Evolutionary conservation across 352 stramenopile species (phyloP), one percentile per base, ranked within the genome.

Genomic region (Pythium aristosporum): DNA sequence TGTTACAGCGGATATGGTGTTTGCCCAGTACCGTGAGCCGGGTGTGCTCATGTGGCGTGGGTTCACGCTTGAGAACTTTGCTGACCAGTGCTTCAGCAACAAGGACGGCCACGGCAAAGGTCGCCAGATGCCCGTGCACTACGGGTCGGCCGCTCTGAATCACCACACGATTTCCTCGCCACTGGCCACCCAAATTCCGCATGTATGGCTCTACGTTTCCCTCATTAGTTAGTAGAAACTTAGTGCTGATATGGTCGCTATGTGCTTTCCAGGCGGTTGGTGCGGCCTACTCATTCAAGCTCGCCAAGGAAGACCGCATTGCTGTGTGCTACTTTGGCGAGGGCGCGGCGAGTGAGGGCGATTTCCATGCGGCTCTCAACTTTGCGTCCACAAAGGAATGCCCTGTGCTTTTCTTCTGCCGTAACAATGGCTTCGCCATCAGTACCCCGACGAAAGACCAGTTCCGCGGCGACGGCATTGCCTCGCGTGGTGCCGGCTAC

Each of bases 391-490:
- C 96, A 1, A 94, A 98, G 42, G 88, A 98, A 34, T 92, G 85
- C 16, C 97, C 97, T 8, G 91, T 99, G 43, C 81, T 99, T 5
- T 99, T 99, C 72, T 93, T 99, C 72, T 98, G 95, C 69, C 83
- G 97, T 12, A 99, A 99, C 80, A 99, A 99, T 74, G 97, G 97
- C 9, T 99, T 98, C 71, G 97, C 97, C 7, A 99, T 99, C 65
- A 96, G 87, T 57, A 99, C 97, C 20, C 90, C 96, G 2, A 93
- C 96, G 0, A 70, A 73, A 32, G 97, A 99, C 66, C 97, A 99
- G 79, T 99, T 97, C 82, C 85, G 89, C 36, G 96, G 97, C 50
- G 97, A 99, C 73, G 97, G 97, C 9, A 98, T 99, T 48, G 89
- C 97, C 4, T 93, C 88, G 4, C 79, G 96, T 36, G 97, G 94